Percentiles rank a stretch among this genome's conserved stretches.
Conservation (phyloP, 169 alveolate genomes). For the Besnoitia besnoiti region DNA sequence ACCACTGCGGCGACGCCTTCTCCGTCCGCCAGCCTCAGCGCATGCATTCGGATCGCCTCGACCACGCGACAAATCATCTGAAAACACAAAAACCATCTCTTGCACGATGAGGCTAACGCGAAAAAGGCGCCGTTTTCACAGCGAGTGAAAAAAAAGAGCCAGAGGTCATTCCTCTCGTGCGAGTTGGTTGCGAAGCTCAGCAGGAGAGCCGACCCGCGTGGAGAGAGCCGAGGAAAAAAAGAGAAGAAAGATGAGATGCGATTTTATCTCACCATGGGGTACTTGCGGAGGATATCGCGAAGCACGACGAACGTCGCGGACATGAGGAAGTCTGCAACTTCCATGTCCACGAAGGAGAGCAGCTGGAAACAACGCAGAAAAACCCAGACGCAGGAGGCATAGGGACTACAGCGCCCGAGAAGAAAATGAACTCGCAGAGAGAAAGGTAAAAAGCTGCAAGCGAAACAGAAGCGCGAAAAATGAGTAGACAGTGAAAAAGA, state of each 20-base stretch:
- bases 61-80: slow-evolving; percentile 59
- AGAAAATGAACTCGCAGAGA: neutral
- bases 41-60: slow-evolving; percentile 44
- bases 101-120: no score
- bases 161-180: no score
- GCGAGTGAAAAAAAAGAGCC: no score
- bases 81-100: no score
- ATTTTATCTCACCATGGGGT: slow-evolving; percentile 85
- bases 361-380: neutral
- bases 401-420: no score
- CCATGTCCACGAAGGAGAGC: slow-evolving; percentile 21
- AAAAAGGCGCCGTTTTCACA: no score
- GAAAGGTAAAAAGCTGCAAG: neutral
- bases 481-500: neutral
- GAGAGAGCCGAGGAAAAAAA: no score
- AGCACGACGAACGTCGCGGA: slow-evolving; percentile 85
- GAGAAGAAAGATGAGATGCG: no score
- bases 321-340: slow-evolving; percentile 75
- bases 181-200: no score
- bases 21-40: slow-evolving; percentile 54
- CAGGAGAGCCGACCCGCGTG: no score
- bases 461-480: neutral
- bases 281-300: slow-evolving; percentile 83
- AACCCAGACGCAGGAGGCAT: neutral
- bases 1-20: slow-evolving; percentile 80